Base-by-base conservation (phyloP, 1,284 basidiomycete species). In the Trametes versicolor region DNA sequence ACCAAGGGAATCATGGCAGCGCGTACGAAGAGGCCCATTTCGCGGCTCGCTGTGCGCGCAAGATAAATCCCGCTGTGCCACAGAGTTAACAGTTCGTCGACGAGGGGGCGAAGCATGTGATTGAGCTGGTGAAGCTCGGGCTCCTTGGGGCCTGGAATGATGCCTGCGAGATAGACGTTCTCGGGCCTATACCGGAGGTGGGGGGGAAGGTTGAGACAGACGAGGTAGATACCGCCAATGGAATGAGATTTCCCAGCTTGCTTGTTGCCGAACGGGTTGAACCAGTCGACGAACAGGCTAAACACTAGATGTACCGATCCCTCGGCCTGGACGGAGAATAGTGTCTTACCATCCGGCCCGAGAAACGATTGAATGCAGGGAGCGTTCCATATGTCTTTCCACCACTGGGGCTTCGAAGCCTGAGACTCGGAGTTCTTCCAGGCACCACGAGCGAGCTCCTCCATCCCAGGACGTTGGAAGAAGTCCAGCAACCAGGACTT, bases 211-310 rank as follows among this genome's bases (percentile, higher is more conserved):
- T 72, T 74, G 7, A 69, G 51, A 60, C 62, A 69, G 9, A 43
- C 62, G 32, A 71, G 37, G 54, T 68, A 63, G 15, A 72, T 67
- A 0, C 58, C 68, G 19, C 71, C 69, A n/a, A 67, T 54, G 0
- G 73, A 71, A 36, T 72, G 67, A 0, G 29, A 49, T 50, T 72
- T 74, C 0, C 74, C 73, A 0, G 70, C 71, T n/a, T 64, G 37
- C 62, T 74, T 73, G 68, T 75, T 76, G 2, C 67, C 65, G 51
- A 52, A 69, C 5, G 76, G 75, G 61, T 76, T 75, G 64, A 75
- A 75, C 67, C 71, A 72, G 55, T 77, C 75, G 4, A 76, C 55
- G 61, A 66, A 74, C 2, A 75, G 62, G n/a, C 65, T 68, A 64
- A 76, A 76, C 3, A 73, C 65, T 1, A 75, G 69, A 36, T 71